phyloP scores from a whole-genome alignment of 176 grass and related monocot genomes.

The Puccinellia tenuiflora region DNA sequence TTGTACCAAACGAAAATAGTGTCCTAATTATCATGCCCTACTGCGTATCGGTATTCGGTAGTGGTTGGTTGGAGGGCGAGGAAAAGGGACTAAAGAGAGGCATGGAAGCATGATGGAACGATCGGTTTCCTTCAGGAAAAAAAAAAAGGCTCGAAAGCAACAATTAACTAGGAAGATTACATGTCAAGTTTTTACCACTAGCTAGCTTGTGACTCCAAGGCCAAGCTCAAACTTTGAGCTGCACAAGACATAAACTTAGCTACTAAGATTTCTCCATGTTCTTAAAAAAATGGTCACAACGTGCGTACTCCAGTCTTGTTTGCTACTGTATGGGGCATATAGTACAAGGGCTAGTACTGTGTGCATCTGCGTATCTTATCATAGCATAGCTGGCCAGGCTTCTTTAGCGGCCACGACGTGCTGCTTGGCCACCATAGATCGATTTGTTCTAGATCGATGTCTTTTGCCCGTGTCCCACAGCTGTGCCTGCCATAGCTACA shows the following conservation, averaged over 20 bases:
- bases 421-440: constrained; percentile 10
- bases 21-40: constrained; percentile 19
- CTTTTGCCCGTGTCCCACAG: constrained; percentile 1
- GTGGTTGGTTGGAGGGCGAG: constrained; percentile 48
- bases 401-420: constrained; percentile 28
- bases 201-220: neutral
- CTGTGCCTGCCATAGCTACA: neutral
- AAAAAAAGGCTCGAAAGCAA: no score
- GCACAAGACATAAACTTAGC: neutral
- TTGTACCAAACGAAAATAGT: neutral
- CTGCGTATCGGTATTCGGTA: neutral
- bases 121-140: no score
- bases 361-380: constrained; percentile 9
- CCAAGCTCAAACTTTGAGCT: neutral
- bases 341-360: neutral
- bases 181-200: neutral
- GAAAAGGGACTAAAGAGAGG: neutral
- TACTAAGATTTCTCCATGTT: neutral
- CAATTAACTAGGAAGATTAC: no score
- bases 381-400: neutral
- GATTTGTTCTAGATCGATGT: neutral
- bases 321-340: no score
- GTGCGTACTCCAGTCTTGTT: neutral
- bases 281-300: neutral
- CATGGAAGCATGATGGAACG: neutral